A percentile compares a stretch with the other conserved stretches of the same genome.
These are phyloP conservation scores for Aspergillus incahuasiensis DNA, from an alignment of 495 filamentous ascomycete species.

Conservation along the genomic window DNA sequence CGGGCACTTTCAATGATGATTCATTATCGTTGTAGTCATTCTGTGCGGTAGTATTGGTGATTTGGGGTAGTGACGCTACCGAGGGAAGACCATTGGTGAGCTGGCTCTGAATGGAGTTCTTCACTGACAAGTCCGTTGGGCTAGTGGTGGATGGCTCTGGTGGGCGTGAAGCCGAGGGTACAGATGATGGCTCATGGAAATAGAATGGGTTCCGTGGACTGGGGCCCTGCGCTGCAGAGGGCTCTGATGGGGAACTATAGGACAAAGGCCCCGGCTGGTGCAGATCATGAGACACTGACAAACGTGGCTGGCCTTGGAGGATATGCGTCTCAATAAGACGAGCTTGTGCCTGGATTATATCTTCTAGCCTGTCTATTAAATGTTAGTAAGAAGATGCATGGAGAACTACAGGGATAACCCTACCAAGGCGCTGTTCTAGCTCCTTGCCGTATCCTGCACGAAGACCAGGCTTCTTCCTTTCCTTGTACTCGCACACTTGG, in stretches of 20 bases:
- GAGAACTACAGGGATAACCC: conserved; percentile 3
- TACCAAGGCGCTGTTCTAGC: conserved; percentile 70
- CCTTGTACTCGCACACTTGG: conserved; percentile 75
- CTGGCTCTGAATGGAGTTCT: conserved; percentile 23
- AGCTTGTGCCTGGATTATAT: conserved; percentile 43
- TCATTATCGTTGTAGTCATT: conserved; percentile 42
- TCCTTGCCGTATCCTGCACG: conserved; percentile 85
- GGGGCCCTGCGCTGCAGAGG: conserved; percentile 32
- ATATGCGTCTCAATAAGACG: conserved; percentile 49
- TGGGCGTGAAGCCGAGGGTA: conserved; percentile 25
- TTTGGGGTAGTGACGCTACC: conserved; percentile 22
- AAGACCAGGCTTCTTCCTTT: conserved; percentile 79
- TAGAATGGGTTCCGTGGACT: conserved; percentile 36
- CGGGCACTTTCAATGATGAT: conserved; percentile 41
- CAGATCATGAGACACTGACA: conserved; percentile 22
- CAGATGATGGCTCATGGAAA: conserved; percentile 33
- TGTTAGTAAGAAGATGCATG: background rate
- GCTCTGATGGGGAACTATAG: conserved; percentile 43
- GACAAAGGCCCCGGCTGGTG: conserved; percentile 27
- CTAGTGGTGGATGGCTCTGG: conserved; percentile 32
- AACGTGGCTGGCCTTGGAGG: conserved; percentile 26
- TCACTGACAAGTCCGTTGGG: conserved; percentile 34
- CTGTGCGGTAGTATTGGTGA: conserved; percentile 18
- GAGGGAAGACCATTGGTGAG: conserved; percentile 22
- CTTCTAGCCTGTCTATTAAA: conserved; percentile 42